phyloP scores from a whole-genome alignment of 192 early-diverging fungal species.

The Polychytrium aggregatum region DNA sequence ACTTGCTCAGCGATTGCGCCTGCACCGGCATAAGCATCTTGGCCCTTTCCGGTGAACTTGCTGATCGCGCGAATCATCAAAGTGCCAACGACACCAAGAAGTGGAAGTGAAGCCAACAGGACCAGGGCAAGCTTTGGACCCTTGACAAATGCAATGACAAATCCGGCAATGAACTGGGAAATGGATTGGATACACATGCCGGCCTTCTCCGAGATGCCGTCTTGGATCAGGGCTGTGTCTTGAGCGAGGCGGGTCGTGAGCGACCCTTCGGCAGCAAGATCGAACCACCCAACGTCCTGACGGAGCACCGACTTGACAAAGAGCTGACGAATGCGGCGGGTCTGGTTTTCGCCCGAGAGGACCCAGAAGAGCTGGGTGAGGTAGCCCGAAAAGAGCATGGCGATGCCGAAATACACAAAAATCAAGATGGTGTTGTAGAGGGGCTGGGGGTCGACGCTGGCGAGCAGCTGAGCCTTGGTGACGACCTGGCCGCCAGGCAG shows the following conservation, averaged over 20 bases:
- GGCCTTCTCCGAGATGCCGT: constrained; percentile 43
- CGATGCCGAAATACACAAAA: constrained; percentile 48
- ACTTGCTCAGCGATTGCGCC: constrained; percentile 80
- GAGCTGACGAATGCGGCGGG: constrained; percentile 17
- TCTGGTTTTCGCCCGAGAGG: too few relatives aligned
- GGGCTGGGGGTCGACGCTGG: too few relatives aligned
- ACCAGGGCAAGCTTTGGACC: constrained; percentile 81
- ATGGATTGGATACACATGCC: constrained; percentile 26
- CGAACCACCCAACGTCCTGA: constrained; percentile 35
- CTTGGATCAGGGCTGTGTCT: constrained; percentile 35
- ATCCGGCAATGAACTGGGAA: constrained; percentile 27
- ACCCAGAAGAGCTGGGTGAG: too few relatives aligned
- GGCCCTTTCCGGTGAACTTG: constrained; percentile 34
- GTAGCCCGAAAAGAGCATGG: constrained; percentile 43
- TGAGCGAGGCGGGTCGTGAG: constrained; percentile 23
- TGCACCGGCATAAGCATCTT: constrained; percentile 67
- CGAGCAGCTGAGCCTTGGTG: too few relatives aligned
- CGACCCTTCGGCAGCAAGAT: constrained; percentile 11
- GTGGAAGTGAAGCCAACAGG: constrained; percentile 60
- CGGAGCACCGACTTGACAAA: constrained; percentile 26
- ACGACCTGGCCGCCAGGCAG: too few relatives aligned
- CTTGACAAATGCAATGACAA: constrained; percentile 33
- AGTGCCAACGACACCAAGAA: constrained; percentile 47
- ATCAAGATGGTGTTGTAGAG: too few relatives aligned
- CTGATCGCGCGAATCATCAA: constrained; percentile 52